phyloP scores from a whole-genome alignment of 2,329 filamentous ascomycete species.

The Raffaelea albimanens region DNA sequence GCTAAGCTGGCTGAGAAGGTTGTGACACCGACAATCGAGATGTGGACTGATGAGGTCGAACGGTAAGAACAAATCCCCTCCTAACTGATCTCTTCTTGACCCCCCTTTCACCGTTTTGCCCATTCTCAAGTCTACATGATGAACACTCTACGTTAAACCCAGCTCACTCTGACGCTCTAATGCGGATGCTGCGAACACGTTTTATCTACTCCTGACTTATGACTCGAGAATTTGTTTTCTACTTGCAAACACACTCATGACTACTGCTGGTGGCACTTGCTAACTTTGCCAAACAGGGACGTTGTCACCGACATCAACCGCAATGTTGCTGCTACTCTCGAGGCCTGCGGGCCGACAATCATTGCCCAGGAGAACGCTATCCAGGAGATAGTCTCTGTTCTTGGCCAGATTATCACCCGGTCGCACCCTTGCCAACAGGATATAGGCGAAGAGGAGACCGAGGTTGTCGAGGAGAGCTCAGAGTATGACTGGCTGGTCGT shows the following conservation, averaged over 20 bases:
- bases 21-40: constrained; percentile 69
- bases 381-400: constrained; percentile 64
- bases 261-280: constrained; percentile 10
- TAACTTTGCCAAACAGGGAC: constrained; percentile 41
- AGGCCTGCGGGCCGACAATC: constrained; percentile 80
- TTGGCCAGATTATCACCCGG: constrained; percentile 75
- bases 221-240: background rate
- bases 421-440: constrained; percentile 91
- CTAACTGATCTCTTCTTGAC: constrained; percentile 47
- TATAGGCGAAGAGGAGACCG: constrained; percentile 67
- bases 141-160: constrained; percentile 89
- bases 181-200: constrained; percentile 87
- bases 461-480: constrained; percentile 65
- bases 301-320: constrained; percentile 94
- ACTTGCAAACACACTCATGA: background rate
- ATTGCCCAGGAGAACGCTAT: constrained; percentile 65
- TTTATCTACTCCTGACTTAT: constrained; percentile 36
- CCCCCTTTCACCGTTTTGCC: constrained; percentile 32
- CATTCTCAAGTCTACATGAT: constrained; percentile 50
- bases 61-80: constrained; percentile 82
- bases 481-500: constrained; percentile 98
- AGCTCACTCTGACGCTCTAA: constrained; percentile 96
- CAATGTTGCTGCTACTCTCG: constrained; percentile 81
- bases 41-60: constrained; percentile 87
- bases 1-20: constrained; percentile 80